phyloP scores from a whole-genome alignment of 192 early-diverging fungal species.

The Chytriomyces sp. region DNA sequence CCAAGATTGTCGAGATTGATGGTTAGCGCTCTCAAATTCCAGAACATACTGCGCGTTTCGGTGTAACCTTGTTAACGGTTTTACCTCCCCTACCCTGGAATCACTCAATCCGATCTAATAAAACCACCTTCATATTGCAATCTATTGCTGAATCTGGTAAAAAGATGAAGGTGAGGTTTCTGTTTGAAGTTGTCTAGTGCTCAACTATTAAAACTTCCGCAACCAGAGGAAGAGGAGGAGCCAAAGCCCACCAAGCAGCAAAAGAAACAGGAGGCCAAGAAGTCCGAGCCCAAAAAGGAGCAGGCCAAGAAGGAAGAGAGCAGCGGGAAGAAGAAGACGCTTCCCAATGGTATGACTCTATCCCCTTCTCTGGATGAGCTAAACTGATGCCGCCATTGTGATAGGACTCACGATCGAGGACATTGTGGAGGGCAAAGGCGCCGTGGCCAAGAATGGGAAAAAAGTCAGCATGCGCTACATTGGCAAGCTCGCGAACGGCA shows the following conservation, averaged over 20 bases:
- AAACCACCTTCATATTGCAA: neutral
- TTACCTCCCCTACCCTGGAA: too few relatives aligned
- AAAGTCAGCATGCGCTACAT: constrained; percentile 86
- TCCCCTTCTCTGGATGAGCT: constrained; percentile 46
- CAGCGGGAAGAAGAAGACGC: constrained; percentile 45
- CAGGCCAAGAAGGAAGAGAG: constrained; percentile 21
- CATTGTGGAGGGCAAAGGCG: constrained; percentile 64
- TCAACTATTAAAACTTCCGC: neutral
- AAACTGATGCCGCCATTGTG: constrained; percentile 70
- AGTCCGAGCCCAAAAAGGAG: constrained; percentile 6
- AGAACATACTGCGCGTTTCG: neutral
- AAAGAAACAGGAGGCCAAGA: neutral
- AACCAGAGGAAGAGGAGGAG: constrained; percentile 35
- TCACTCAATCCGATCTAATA: too few relatives aligned
- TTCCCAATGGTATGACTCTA: too few relatives aligned
- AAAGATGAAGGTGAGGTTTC: neutral
- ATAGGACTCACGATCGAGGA: constrained; percentile 87
- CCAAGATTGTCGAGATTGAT: constrained; percentile 47
- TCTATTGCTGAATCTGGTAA: neutral
- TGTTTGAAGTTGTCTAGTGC: neutral
- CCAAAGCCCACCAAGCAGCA: constrained; percentile 27
- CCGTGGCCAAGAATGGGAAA: constrained; percentile 67
- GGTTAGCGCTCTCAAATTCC: neutral
- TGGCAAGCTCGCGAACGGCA: constrained; percentile 88
- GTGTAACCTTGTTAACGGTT: neutral